Evolutionary conservation across 116 monocot genomes (phyloP).

Genomic region (Trichopus zeylanicus): DNA sequence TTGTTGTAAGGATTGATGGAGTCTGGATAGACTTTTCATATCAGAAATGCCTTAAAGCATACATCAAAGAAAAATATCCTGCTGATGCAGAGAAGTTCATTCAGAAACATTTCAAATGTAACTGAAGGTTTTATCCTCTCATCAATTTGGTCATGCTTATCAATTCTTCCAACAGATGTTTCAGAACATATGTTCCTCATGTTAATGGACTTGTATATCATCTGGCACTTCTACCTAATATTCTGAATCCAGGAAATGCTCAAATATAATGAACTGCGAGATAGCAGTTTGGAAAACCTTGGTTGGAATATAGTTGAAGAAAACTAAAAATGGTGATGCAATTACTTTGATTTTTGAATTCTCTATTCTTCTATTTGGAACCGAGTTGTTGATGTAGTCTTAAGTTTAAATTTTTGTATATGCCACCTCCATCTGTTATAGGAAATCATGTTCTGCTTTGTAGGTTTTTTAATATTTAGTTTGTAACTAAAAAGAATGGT

Average conservation of each 20-base stretch:
- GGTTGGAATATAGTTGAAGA: not conserved
- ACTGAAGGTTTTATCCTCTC: slow-evolving; percentile 10
- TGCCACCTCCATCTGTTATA: too few relatives aligned
- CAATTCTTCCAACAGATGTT: not conserved
- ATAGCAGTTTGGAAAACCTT: not conserved
- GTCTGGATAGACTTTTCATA: slow-evolving; percentile 93
- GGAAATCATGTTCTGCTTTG: too few relatives aligned
- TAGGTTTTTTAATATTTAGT: too few relatives aligned
- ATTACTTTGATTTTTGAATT: too few relatives aligned
- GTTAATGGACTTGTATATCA: not conserved
- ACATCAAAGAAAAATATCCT: slow-evolving; percentile 70
- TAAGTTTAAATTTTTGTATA: too few relatives aligned
- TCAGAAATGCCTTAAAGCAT: slow-evolving; percentile 86
- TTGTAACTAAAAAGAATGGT: too few relatives aligned
- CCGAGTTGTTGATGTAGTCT: too few relatives aligned
- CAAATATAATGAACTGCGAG: not conserved
- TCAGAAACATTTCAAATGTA: slow-evolving; percentile 64
- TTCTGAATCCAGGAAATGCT: not conserved
- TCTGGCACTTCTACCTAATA: not conserved
- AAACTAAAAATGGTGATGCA: not conserved
- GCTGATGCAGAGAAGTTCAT: slow-evolving; percentile 71
- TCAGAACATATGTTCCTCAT: not conserved
- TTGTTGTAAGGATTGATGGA: slow-evolving; percentile 87
- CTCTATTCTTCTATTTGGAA: too few relatives aligned
- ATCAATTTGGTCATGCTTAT: not conserved